phyloP scores from a whole-genome alignment of 805 yeast species.

The Sugiyamaella marilandica region DNA sequence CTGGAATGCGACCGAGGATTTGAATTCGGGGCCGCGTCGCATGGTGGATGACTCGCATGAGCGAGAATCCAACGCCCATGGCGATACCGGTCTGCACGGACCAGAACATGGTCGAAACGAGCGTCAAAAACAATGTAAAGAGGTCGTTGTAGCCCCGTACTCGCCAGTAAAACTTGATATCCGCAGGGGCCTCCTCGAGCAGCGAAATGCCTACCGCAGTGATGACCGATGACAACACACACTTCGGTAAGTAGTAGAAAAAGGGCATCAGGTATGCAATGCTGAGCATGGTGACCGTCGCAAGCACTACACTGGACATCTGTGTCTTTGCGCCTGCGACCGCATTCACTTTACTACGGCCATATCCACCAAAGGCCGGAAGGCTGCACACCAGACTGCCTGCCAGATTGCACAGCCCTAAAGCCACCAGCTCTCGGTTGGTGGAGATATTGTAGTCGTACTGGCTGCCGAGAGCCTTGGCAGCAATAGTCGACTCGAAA shows the following conservation, averaged over 20 bases:
- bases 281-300: constrained; percentile 64
- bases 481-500: constrained; percentile 90
- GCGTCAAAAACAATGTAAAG: constrained; percentile 59
- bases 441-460: constrained; percentile 62
- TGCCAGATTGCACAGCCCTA: constrained; percentile 69
- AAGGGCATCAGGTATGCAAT: constrained; percentile 54
- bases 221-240: constrained; percentile 75
- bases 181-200: constrained; percentile 80
- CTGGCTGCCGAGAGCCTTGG: constrained; percentile 75
- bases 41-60: constrained; percentile 73
- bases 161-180: constrained; percentile 63
- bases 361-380: constrained; percentile 95
- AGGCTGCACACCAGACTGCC: constrained; percentile 57
- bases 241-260: constrained; percentile 70
- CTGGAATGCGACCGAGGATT: constrained; percentile 65
- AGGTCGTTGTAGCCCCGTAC: constrained; percentile 77
- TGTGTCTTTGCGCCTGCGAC: constrained; percentile 85
- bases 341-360: constrained; percentile 84
- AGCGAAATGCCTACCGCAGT: constrained; percentile 71
- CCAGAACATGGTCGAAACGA: constrained; percentile 57
- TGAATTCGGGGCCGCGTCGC: constrained; percentile 81
- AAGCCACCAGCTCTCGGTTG: constrained; percentile 85
- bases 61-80: constrained; percentile 77
- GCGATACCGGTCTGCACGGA: constrained; percentile 89
- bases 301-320: constrained; percentile 77